phyloP scores from a whole-genome alignment of 2,329 filamentous ascomycete species.

The Fusarium xyrophilum region DNA sequence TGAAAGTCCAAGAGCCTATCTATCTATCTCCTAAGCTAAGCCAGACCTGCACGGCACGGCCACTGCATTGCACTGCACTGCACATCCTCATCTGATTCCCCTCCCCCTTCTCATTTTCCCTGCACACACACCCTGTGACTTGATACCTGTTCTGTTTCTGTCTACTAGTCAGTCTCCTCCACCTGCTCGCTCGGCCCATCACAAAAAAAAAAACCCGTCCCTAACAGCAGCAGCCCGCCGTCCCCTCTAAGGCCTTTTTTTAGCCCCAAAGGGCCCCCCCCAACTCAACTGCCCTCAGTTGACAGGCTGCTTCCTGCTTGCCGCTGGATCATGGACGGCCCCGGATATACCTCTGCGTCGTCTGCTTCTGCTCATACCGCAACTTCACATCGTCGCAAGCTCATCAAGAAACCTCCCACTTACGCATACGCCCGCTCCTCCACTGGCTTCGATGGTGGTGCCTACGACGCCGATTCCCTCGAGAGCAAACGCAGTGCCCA shows the following conservation, averaged over 20 bases:
- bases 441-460: constrained; percentile 57
- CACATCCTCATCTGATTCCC: constrained; percentile 1
- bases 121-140: constrained; percentile 36
- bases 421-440: constrained; percentile 57
- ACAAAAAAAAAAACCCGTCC: constrained; percentile 34
- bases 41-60: constrained; percentile 12
- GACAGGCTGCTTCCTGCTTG: constrained; percentile 37
- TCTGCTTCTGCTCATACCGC: constrained; percentile 50
- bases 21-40: constrained; percentile 5
- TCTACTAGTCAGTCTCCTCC: constrained; percentile 30
- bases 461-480: constrained; percentile 62
- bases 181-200: constrained; percentile 39
- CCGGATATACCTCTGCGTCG: constrained; percentile 45
- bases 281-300: constrained; percentile 23
- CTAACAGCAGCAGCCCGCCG: constrained; percentile 31
- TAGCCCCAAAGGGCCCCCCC: constrained; percentile 32
- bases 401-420: constrained; percentile 68
- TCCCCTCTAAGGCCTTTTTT: constrained; percentile 40
- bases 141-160: constrained; percentile 22
- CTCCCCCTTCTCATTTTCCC: constrained; percentile 26
- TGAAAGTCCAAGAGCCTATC: constrained; percentile 5
- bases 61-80: neutral
- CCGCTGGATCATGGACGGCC: constrained; percentile 56
- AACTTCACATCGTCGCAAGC: constrained; percentile 63
- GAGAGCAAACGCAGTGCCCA: constrained; percentile 70